phyloP scores from a whole-genome alignment of 805 yeast species.

The Wickerhamomyces ciferrii region DNA sequence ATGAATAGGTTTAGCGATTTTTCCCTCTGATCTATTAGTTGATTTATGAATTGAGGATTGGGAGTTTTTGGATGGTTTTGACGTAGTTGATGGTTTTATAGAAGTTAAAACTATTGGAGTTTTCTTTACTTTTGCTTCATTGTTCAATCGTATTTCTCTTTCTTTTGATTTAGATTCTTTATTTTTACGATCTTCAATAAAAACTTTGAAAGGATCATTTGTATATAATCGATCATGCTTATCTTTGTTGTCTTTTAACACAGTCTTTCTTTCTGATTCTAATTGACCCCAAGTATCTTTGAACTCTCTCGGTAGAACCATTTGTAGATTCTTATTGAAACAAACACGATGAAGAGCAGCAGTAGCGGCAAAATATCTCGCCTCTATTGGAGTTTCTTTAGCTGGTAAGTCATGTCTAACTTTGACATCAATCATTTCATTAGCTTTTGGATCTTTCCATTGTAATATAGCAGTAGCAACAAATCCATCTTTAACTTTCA shows the following conservation, averaged over 20 bases:
- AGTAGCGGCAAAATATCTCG: slow-evolving; percentile 87
- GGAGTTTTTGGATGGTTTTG: slow-evolving; percentile 1
- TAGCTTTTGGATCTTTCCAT: slow-evolving; percentile 78
- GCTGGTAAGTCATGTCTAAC: slow-evolving; percentile 50
- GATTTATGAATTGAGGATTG: not conserved
- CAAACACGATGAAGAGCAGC: slow-evolving; percentile 78
- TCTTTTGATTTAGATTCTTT: slow-evolving; percentile 42
- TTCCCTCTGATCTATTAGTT: slow-evolving; percentile 1
- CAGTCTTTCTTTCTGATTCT: slow-evolving; percentile 50
- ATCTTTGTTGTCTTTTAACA: slow-evolving; percentile 39
- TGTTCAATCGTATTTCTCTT: slow-evolving; percentile 36
- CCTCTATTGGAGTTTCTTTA: slow-evolving; percentile 81
- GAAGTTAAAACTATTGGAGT: slow-evolving; percentile 40
- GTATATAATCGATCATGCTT: slow-evolving; percentile 51
- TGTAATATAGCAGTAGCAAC: slow-evolving; percentile 60
- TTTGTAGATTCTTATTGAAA: slow-evolving; percentile 74
- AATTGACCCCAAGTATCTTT: slow-evolving; percentile 72
- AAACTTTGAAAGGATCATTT: slow-evolving; percentile 71
- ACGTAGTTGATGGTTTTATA: slow-evolving; percentile 10
- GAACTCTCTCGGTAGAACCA: slow-evolving; percentile 84
- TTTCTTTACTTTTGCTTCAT: slow-evolving; percentile 44
- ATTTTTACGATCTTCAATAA: slow-evolving; percentile 49
- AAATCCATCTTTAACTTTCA: slow-evolving; percentile 47
- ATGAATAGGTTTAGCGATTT: slow-evolving; percentile 1
- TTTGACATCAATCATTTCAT: slow-evolving; percentile 52